Base-by-base conservation (phyloP, 163 green algal genomes). In the Scenedesmus sp. region DNA sequence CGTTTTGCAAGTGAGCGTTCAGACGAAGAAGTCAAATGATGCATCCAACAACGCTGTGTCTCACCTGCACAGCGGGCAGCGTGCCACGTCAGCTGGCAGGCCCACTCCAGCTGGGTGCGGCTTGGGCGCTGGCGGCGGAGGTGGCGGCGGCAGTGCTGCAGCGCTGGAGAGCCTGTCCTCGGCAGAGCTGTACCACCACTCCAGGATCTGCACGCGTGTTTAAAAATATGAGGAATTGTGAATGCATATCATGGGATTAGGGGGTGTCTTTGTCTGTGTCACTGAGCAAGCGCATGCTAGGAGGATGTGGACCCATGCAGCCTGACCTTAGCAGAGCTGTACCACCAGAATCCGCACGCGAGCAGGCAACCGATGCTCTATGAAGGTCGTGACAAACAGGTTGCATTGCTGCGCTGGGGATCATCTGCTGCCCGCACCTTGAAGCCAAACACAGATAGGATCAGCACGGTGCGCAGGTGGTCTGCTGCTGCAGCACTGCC, bases 101-200 rank as follows among this genome's bases (percentile, higher is more conserved):
- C 86, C 26, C 1, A 99, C 56, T 0, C 98, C 97, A 20, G 91
- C 86, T 1, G 92, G 88, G 59, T 95, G 85, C 0, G 96, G 96
- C 55, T 82, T 86, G 3, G 95, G 96, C 2, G 94, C 85, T 1
- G 96, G 95, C 4, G 97, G 97, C 13, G 97, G 96, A 8, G 96
- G 97, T 9, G 97, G 97, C 15, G 94, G 91, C 8, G 96, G 94
- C 88, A 97, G 88, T 10, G 93, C 90, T 76, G 94, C 92, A 12
- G 91, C 85, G 7, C 83, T 88, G 0, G 95, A 94, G 87, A 98
- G 91, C 34, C 94, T 92, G 64, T 97, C 94, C 90, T 99, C 97
- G 12, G 95, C 97, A n/a, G 97, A 97, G 9, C 93, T 97, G 93
- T 98, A 99, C 98, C 98, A 99, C 98, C 98, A 99, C 95, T 99